Evolutionary conservation across 257 asterid genomes (phyloP), one percentile per base, ranked within the genome.

Genomic region (Forsythia viridissima): DNA sequence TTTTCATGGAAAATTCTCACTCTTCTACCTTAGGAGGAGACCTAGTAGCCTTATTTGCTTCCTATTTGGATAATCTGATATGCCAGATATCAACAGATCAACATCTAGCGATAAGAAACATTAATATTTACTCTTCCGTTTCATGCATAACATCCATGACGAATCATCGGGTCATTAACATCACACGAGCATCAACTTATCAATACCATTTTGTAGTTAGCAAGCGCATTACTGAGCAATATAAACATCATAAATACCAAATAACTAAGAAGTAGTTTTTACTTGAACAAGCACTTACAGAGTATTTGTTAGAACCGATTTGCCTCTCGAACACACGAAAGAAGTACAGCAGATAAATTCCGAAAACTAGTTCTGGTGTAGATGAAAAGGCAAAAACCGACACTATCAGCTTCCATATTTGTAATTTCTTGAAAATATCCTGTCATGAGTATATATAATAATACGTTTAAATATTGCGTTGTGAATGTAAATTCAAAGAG

Each of bases 281-380:
- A 38, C 79, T 63, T 42, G 63, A 77, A 82, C 70, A 70, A 80
- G 57, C 80, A 89, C 98, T 89, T 90, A 96, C 99, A 43, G 95
- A 88, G 87, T 93, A 91, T 82, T 96, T 96, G 80, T 96, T 96
- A 20, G 99, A 96, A 73, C 99, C 98, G 36, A 96, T 96, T 88
- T 96, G 99, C 85, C 99, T 89, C 92, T 96, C 99, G 80, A 96
- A 96, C 79, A 96, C 93, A 69, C 99, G 99, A 77, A 96, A 96
- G 91, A 92, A 96, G 88, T 96, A 96, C 73, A 96, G 89, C 76
- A 96, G 91, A 91, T 91, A 96, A 70, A 84, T 75, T 80, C 99
- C 99, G 83, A 96, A 96, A 68, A 96, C 72, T 51, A 96, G 93
- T 81, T 93, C 99, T 21, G 98, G 98, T 20, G 97, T 92, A 43